Base-by-base conservation (phyloP, 495 filamentous ascomycete species). In the Xylaria cubensis region DNA sequence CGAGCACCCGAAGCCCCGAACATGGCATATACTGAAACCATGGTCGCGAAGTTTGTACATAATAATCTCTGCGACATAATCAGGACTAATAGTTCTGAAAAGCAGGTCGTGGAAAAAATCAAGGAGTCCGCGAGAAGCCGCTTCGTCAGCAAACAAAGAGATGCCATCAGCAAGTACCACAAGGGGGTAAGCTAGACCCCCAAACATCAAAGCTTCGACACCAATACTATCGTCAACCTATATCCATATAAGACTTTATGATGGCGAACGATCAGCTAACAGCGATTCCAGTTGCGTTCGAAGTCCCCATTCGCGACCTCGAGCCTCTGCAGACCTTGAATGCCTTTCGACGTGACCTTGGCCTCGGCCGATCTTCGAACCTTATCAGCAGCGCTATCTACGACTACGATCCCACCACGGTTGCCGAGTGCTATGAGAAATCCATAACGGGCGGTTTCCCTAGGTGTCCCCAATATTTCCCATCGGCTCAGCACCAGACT, bases 381-480 rank as follows among this genome's bases (percentile, higher is more conserved):
- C 65, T 68, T 21, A 68, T 68, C 13, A 58, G 65, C 65, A 68
- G 65, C 51, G 51, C n/a, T 34, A 58, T 68, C 9, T 68, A 58
- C 48, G n/a, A 55, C 48, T 44, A 10, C 4, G 41, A 34, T 6
- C 63, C 41, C 7, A 13, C 39, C 7, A 21, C 24, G 10, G 29
- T 48, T 44, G 55, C 55, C n/a, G 58, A 46, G 19, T 39, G 34
- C 17, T 61, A 50, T 17, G 24, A 46, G 42, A 46, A 13, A 21
- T 50, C 63, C 39, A 65, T 50, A 15, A 29, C 19, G 3, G 19
- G 39, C 61, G 61, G 13, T 21, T 42, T 44, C 39, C 7, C 21
- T 13, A 29, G 6, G 15, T 42, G 44, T 9, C 39, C 61, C n/a
- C 61, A 24, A 44, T 10, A 42, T 29, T 19, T 2, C 19, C 15